These are phyloP conservation scores for Lactifluus subvellereus DNA, from an alignment of 768 basidiomycete species.

Conservation along the genomic window DNA sequence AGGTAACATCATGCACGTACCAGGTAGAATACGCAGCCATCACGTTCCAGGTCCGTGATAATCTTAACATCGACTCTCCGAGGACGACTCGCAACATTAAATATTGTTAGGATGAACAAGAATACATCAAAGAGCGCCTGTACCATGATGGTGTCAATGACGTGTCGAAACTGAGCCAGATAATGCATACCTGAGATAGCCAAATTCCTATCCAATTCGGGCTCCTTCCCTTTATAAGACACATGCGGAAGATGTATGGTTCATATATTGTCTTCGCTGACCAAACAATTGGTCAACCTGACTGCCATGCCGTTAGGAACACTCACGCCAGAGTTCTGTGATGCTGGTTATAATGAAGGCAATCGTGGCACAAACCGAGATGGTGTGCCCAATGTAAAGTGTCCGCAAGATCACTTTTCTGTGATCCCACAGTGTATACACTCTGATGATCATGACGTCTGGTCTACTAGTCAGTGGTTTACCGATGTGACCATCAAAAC, in stretches of 20 bases:
- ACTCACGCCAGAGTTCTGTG: slow-evolving; percentile 12
- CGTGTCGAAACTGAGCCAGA: neutral
- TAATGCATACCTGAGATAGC: slow-evolving; percentile 33
- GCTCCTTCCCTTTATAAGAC: slow-evolving; percentile 8
- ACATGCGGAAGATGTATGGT: slow-evolving; percentile 15
- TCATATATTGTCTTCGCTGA: slow-evolving; percentile 7
- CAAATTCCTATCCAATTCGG: slow-evolving; percentile 27
- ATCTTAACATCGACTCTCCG: slow-evolving; percentile 31
- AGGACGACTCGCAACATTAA: slow-evolving; percentile 36
- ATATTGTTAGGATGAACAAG: slow-evolving; percentile 32
- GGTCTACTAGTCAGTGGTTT: slow-evolving; percentile 28
- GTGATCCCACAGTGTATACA: slow-evolving; percentile 37
- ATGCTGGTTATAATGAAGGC: slow-evolving; percentile 7
- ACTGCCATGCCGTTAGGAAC: neutral
- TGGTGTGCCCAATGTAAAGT: neutral
- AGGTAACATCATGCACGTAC: slow-evolving; percentile 25
- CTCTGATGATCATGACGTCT: slow-evolving; percentile 35
- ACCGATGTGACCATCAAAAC: slow-evolving; percentile 16
- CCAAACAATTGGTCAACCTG: neutral
- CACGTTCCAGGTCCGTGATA: slow-evolving; percentile 32
- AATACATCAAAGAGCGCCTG: slow-evolving; percentile 36
- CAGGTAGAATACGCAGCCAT: slow-evolving; percentile 36
- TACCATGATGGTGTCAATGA: neutral
- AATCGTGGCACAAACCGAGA: slow-evolving; percentile 12
- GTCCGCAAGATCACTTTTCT: slow-evolving; percentile 24